A percentile compares a stretch with the other conserved stretches of the same genome.
Evolutionary conservation across 495 filamentous ascomycete species (phyloP).

Genomic region (Lindgomyces ingoldianus): DNA sequence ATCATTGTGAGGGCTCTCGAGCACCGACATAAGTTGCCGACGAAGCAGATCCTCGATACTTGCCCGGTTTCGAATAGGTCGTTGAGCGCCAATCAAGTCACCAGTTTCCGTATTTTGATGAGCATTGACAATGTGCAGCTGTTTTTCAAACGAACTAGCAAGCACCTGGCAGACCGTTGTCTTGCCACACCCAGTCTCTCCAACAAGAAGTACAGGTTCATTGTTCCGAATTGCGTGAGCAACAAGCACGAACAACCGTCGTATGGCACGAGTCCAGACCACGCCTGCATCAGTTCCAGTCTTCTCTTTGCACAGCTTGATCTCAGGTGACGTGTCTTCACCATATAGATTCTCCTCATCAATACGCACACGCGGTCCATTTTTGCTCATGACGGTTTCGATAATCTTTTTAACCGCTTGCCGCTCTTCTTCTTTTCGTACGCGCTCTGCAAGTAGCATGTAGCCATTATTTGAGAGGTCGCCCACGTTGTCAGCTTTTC

Average conservation of each 20-base stretch:
- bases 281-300: constrained; percentile 58
- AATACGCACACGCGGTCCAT: constrained; percentile 62
- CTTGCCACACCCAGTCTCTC: constrained; percentile 96
- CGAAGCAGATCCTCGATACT: constrained; percentile 65
- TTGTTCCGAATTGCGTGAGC: constrained; percentile 82
- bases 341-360: constrained; percentile 73
- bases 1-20: constrained; percentile 38
- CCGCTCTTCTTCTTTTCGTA: constrained; percentile 86
- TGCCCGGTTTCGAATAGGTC: constrained; percentile 82
- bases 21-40: constrained; percentile 58
- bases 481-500: constrained; percentile 79
- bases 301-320: constrained; percentile 53
- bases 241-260: constrained; percentile 81
- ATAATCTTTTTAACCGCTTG: constrained; percentile 82
- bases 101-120: constrained; percentile 97
- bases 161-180: constrained; percentile 94
- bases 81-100: constrained; percentile 92
- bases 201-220: constrained; percentile 90
- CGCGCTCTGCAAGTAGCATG: constrained; percentile 92
- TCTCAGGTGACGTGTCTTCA: constrained; percentile 53
- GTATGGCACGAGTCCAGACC: constrained; percentile 95
- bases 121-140: constrained; percentile 88
- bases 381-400: constrained; percentile 77
- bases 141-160: constrained; percentile 71
- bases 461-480: constrained; percentile 91